A percentile compares a stretch with the other conserved stretches of the same genome.
Conservation (phyloP, 306 rosid species). For the Quercus rubra region DNA sequence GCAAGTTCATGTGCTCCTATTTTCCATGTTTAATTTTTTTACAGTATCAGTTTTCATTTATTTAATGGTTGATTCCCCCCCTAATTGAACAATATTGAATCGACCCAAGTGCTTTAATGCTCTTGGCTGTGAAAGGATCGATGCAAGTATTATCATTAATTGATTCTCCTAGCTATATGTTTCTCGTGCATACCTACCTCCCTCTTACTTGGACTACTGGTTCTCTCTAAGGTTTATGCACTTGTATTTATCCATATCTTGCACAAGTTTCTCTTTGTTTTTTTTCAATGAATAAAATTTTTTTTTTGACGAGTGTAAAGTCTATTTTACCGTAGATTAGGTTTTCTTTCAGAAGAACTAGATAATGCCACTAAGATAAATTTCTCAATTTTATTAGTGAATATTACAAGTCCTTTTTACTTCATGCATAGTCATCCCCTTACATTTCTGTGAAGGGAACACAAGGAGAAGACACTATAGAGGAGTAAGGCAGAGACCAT, state of each 20-base stretch:
- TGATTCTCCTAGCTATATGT: not conserved
- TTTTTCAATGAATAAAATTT: no score
- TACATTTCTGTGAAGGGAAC: constrained; percentile 23
- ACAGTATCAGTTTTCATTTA: not conserved
- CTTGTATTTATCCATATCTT: no score
- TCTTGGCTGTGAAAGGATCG: not conserved
- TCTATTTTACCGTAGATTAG: no score
- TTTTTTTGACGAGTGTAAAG: no score
- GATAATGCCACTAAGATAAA: not conserved
- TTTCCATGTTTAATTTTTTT: not conserved
- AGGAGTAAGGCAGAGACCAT: constrained; percentile 91
- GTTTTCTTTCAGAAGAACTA: no score
- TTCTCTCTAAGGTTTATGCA: not conserved
- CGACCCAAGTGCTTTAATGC: not conserved
- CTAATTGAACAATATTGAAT: not conserved
- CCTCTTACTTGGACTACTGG: not conserved
- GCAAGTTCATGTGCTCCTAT: not conserved
- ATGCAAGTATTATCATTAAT: not conserved
- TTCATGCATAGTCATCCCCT: not conserved
- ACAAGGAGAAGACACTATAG: constrained; percentile 64
- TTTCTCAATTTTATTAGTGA: not conserved
- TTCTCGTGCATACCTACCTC: not conserved
- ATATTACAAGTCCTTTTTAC: not conserved
- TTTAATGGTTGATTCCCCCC: not conserved
- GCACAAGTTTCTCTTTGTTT: no score